Percentiles rank a stretch among this genome's conserved stretches.
Conservation (phyloP, 164 flowering plant genomes). For the Nelumbo lutea region DNA sequence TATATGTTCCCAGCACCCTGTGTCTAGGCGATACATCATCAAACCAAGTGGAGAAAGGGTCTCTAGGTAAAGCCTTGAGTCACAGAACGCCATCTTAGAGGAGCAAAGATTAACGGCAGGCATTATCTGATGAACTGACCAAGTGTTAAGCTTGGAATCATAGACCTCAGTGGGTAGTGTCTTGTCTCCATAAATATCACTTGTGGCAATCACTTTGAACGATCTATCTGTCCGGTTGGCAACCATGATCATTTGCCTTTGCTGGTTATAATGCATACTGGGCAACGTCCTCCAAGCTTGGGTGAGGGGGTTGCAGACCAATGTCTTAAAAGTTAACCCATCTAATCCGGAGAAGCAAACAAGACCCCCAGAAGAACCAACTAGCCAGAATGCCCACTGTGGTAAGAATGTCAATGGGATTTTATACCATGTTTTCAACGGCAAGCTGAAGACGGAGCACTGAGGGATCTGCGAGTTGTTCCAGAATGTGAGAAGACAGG, state of each 20-base stretch:
- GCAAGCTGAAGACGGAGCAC: slow-evolving; percentile 87
- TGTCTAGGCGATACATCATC: slow-evolving; percentile 77
- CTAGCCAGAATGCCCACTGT: slow-evolving; percentile 83
- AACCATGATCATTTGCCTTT: slow-evolving; percentile 83
- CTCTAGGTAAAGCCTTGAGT: slow-evolving; percentile 77
- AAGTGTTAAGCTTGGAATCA: slow-evolving; percentile 66
- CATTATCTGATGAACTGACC: slow-evolving; percentile 85
- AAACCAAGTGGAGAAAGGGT: slow-evolving; percentile 91
- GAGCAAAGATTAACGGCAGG: slow-evolving; percentile 93
- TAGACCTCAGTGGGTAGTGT: slow-evolving; percentile 88
- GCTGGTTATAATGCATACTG: slow-evolving; percentile 83
- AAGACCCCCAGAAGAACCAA: slow-evolving; percentile 90
- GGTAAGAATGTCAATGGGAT: slow-evolving; percentile 81
- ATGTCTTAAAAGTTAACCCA: slow-evolving; percentile 62
- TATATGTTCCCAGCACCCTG: slow-evolving; percentile 84
- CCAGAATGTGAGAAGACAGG: slow-evolving; percentile 85
- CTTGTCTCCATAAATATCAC: slow-evolving; percentile 84
- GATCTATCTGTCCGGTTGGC: slow-evolving; percentile 66
- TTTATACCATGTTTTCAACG: slow-evolving; percentile 78
- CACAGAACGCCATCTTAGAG: slow-evolving; percentile 92
- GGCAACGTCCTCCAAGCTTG: slow-evolving; percentile 85
- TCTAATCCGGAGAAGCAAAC: slow-evolving; percentile 90
- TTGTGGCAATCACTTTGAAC: slow-evolving; percentile 78
- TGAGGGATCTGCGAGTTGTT: slow-evolving; percentile 67
- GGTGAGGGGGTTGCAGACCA: slow-evolving; percentile 87